Evolutionary conservation across 192 early-diverging fungal genomes (phyloP), one percentile per base, ranked within the genome.

Genomic region (Coemansia aciculifera): DNA sequence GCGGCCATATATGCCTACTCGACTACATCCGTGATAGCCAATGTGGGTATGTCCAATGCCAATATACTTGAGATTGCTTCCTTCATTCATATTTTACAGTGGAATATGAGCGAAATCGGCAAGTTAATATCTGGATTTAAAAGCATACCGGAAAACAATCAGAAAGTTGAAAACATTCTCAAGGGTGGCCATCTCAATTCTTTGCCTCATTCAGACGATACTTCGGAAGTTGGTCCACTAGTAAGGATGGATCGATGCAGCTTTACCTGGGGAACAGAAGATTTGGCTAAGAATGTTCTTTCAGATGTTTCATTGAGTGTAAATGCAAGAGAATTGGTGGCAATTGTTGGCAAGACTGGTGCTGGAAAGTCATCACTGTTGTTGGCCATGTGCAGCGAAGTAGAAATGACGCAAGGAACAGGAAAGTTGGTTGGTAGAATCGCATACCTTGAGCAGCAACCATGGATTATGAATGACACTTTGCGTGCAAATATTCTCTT

Each of bases 401-500:
- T 85, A 37, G 67, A 81, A 48, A 77, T 67, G 67, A 56, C 59
- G 0, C 31, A 40, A 9, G 86, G 86, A 0, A 31, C 71, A 3
- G 81, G 83, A 3, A 38, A 63, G 2, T 64, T 73, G 15, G 21
- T 29, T 42, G 79, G 79, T 0, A 43, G 12, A 0, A 62, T 82
- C 36, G 79, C 71, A 2, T 71, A 73, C 19, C 17, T 73, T 23
- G 68, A 67, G 56, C 79, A 81, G 46, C 39, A 37, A 24, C 64
- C 64, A 13, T 74, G 66, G 65, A 76, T 81, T 29, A 72, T 76
- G 68, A 76, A 81, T 64, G 68, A 72, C 38, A 89, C 91, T 0
- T 72, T 94, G 17, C 85, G 87, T 23, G 88, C 89, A 7, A 96
- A 96, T 64, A 89, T 96, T 79, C 43, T 93, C 29, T 94, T 96